These are phyloP conservation scores for Arthrobotrys sinensis DNA, from an alignment of 2,329 filamentous ascomycete species.

Conservation along the genomic window DNA sequence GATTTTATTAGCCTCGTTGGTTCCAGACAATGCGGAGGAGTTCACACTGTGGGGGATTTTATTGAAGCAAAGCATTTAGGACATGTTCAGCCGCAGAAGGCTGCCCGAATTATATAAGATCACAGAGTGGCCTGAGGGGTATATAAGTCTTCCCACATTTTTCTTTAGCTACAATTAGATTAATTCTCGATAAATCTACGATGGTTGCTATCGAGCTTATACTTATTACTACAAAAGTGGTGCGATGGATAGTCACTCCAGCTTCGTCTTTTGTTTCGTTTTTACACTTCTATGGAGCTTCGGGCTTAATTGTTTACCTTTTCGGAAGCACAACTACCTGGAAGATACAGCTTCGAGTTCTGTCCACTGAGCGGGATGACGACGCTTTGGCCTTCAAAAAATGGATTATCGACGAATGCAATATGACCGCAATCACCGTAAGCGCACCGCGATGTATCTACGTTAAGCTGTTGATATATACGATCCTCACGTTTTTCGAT, in stretches of 20 bases:
- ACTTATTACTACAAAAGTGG: too few relatives aligned
- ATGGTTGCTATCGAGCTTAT: too few relatives aligned
- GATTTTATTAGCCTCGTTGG: too few relatives aligned
- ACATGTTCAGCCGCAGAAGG: too few relatives aligned
- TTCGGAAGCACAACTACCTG: not conserved
- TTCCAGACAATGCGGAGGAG: too few relatives aligned
- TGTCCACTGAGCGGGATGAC: not conserved
- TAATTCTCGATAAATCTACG: too few relatives aligned
- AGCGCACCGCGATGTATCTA: not conserved
- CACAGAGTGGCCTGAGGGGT: too few relatives aligned
- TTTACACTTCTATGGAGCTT: not conserved
- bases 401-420: constrained; percentile 19
- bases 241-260: not conserved
- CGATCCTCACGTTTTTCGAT: not conserved
- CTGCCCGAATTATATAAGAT: too few relatives aligned
- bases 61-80: too few relatives aligned
- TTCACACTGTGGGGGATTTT: too few relatives aligned
- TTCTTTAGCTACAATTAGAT: too few relatives aligned
- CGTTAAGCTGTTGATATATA: not conserved
- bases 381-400: constrained; percentile 26
- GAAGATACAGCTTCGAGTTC: constrained; percentile 2
- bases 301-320: not conserved
- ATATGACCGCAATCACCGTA: constrained; percentile 7
- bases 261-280: not conserved
- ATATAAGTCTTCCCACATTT: too few relatives aligned